Conservation (phyloP, 306 rosid genomes). For the Vigna hirtella region DNA sequence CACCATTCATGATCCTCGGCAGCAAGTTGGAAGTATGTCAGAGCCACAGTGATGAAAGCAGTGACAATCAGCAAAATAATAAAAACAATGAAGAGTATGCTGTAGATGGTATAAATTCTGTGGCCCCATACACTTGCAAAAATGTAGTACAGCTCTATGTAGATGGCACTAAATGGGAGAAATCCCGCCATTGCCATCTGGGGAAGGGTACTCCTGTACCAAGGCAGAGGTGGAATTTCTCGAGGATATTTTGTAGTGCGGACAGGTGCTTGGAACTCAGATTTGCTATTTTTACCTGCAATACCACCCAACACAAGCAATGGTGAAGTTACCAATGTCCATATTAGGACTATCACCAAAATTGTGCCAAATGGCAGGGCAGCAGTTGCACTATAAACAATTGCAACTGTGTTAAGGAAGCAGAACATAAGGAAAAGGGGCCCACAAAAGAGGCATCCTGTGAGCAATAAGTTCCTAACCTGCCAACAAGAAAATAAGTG, state of each 20-base stretch:
- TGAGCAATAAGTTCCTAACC: conserved; percentile 91
- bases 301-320: conserved; percentile 97
- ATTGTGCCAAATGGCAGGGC: conserved; percentile 98
- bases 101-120: conserved; percentile 96
- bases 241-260: conserved; percentile 96
- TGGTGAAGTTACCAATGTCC: conserved; percentile 95
- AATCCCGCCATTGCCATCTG: conserved; percentile 99
- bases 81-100: conserved; percentile 93
- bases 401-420: conserved; percentile 97
- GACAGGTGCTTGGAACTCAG: conserved; percentile 93
- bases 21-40: conserved; percentile 98
- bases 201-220: conserved; percentile 91
- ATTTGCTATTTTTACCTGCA: conserved; percentile 91
- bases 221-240: conserved; percentile 89
- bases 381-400: conserved; percentile 92
- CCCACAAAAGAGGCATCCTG: conserved; percentile 98
- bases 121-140: conserved; percentile 99
- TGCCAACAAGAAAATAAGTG: conserved; percentile 51
- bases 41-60: conserved; percentile 96
- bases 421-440: conserved; percentile 94
- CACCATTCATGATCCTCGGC: conserved; percentile 99
- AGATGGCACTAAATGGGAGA: conserved; percentile 97
- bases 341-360: conserved; percentile 89
- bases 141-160: conserved; percentile 96
- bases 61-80: conserved; percentile 95